phyloP scores from a whole-genome alignment of 1,284 basidiomycete species.

The Austroboletus novae-zelandiae region DNA sequence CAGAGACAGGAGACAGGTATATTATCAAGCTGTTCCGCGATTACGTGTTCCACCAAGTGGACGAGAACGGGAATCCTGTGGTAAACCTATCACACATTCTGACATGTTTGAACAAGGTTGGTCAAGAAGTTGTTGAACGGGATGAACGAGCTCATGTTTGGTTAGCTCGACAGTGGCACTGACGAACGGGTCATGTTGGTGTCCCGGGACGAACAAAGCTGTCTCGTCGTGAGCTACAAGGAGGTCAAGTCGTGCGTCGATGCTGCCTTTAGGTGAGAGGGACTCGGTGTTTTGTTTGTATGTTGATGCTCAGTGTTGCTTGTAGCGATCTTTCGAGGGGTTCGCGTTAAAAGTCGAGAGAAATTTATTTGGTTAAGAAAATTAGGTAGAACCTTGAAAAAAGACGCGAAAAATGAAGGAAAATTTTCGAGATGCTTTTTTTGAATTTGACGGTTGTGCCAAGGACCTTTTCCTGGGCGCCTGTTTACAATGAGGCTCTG shows the following conservation, averaged over 20 bases:
- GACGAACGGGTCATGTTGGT: conserved; percentile 96
- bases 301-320: not conserved
- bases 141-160: conserved; percentile 1
- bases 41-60: conserved; percentile 97
- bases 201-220: conserved; percentile 92
- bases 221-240: conserved; percentile 93
- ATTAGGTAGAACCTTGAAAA: conserved; percentile 58
- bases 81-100: conserved; percentile 92
- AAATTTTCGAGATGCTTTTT: conserved; percentile 10
- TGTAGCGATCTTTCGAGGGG: conserved; percentile 28
- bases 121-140: conserved; percentile 4
- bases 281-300: too few species aligned
- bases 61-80: conserved; percentile 87
- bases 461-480: too few species aligned
- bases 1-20: conserved; percentile 97
- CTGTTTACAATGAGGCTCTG: too few species aligned
- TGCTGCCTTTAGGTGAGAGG: conserved; percentile 58
- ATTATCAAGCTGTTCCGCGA: conserved; percentile 98
- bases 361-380: conserved; percentile 29
- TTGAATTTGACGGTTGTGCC: too few species aligned
- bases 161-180: conserved; percentile 84
- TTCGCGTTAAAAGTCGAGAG: conserved; percentile 17
- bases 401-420: conserved; percentile 59
- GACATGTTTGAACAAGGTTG: conserved; percentile 85
- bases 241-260: conserved; percentile 89